These are phyloP conservation scores for Epichloe sp. DNA, from an alignment of 2,329 filamentous ascomycete genomes.

Conservation along the genomic window DNA sequence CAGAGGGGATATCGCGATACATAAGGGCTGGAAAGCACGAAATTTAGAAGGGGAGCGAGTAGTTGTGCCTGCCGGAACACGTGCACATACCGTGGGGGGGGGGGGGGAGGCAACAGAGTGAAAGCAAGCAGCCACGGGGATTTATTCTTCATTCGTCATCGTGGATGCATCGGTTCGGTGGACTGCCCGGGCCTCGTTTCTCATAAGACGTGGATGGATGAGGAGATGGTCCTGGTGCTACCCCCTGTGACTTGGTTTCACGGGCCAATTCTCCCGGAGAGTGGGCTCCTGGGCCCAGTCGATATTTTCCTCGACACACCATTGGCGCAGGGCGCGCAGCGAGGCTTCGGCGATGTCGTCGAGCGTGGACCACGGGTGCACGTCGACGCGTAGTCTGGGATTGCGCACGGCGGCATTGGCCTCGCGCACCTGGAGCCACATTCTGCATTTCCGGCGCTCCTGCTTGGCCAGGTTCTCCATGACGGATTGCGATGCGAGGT, in stretches of 20 bases:
- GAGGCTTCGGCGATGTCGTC: slow-evolving; percentile 29
- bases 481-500: slow-evolving; percentile 3
- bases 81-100: too few relatives aligned
- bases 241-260: slow-evolving; percentile 1
- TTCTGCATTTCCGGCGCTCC: slow-evolving; percentile 14
- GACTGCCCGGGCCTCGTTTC: too few relatives aligned
- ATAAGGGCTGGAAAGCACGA: background rate
- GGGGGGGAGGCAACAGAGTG: too few relatives aligned
- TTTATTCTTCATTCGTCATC: too few relatives aligned
- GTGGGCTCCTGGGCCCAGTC: slow-evolving; percentile 30
- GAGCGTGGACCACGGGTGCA: slow-evolving; percentile 29
- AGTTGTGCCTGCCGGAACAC: too few relatives aligned
- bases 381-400: slow-evolving; percentile 17
- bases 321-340: slow-evolving; percentile 27
- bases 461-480: slow-evolving; percentile 12
- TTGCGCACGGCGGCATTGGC: slow-evolving; percentile 17
- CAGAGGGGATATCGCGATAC: slow-evolving; percentile 9
- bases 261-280: slow-evolving; percentile 12
- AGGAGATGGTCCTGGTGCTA: background rate
- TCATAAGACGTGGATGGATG: too few relatives aligned
- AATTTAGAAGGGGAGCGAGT: background rate
- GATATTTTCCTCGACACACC: slow-evolving; percentile 31
- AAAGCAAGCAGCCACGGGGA: too few relatives aligned
- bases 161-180: too few relatives aligned
- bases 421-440: slow-evolving; percentile 20